Evolutionary conservation across 1,284 basidiomycete genomes (phyloP).

Genomic region (Leccinum colubrinum): DNA sequence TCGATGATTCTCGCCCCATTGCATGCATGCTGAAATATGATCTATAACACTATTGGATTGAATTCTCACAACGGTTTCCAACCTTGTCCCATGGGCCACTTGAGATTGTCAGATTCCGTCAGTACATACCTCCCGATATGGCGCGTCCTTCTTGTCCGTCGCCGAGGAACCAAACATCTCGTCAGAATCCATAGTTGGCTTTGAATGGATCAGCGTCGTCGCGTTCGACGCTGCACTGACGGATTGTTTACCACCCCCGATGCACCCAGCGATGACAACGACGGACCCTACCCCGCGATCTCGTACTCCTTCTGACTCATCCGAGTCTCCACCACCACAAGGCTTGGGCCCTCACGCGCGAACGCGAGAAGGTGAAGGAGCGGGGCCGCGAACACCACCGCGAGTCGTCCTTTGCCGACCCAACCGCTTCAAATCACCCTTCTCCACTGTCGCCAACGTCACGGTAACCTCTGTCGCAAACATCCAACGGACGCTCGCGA

Average conservation of each 20-base stretch:
- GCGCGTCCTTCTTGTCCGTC: neutral
- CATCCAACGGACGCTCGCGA: slow-evolving; percentile 47
- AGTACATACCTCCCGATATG: slow-evolving; percentile 7
- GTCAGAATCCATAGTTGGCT: slow-evolving; percentile 28
- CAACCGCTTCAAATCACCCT: neutral
- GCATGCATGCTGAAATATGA: neutral
- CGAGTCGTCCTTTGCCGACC: neutral
- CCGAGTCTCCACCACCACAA: neutral
- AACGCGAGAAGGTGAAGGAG: slow-evolving; percentile 9
- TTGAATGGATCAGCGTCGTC: slow-evolving; percentile 13
- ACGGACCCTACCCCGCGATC: slow-evolving; percentile 15
- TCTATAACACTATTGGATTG: neutral
- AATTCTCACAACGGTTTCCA: slow-evolving; percentile 45
- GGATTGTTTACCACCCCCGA: slow-evolving; percentile 40
- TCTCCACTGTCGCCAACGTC: slow-evolving; percentile 4
- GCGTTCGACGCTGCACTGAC: neutral
- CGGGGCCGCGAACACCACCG: neutral
- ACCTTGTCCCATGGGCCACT: slow-evolving; percentile 60
- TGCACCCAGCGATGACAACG: slow-evolving; percentile 42
- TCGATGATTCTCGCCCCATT: neutral
- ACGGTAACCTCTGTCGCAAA: slow-evolving; percentile 33
- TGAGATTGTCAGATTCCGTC: slow-evolving; percentile 50
- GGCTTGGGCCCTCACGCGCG: slow-evolving; percentile 40
- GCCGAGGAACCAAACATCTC: slow-evolving; percentile 10
- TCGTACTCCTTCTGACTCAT: neutral